Evolutionary conservation across 2,329 filamentous ascomycete species (phyloP), one percentile per base, ranked within the genome.

Genomic region (Balansia obtecta): DNA sequence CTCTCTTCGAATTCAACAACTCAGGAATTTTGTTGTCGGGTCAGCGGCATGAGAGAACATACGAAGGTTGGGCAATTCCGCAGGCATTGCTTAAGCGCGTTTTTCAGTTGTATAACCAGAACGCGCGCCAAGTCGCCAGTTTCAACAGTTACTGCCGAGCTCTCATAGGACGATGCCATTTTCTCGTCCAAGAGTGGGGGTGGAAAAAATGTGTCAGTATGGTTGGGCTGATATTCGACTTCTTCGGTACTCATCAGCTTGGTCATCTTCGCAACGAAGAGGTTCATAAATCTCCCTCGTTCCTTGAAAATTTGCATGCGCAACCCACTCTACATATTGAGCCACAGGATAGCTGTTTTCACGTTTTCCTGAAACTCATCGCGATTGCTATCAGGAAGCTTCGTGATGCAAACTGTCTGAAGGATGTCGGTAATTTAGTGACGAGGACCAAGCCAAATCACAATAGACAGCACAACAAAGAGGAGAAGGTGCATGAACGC

Each of bases 111-210:
- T 85, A 85, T 58, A 69, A 71, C 53, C 63, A 65, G n/a, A 77
- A 80, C 50, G 58, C 63, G 2, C 71, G 71, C 20, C 81, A 85
- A 56, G 63, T 73, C 1, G 69, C 79, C 1, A 76, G 77, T 58
- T 84, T 85, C 68, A 85, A 83, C 55, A 76, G 77, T 52, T 85
- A 85, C 57, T 82, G 77, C 53, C 73, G 76, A 16, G 74, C 77
- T 6, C 60, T 82, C 4, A 65, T 84, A 33, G 71, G 71, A 16
- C 75, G 82, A 32, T 85, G 82, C 54, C 75, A 84, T 58, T 76
- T 77, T 58, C 70, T 85, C 10, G 76, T 83, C 45, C 68, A 75
- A 51, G 75, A 80, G 61, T 86, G 82, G 82, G 79, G 79, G 4
- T 85, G 82, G 82, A 69, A 69, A 38, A 77, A 70, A 53, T 78